phyloP scores from a whole-genome alignment of 2,329 filamentous ascomycete genomes.

The Shiraia bambusicola region DNA sequence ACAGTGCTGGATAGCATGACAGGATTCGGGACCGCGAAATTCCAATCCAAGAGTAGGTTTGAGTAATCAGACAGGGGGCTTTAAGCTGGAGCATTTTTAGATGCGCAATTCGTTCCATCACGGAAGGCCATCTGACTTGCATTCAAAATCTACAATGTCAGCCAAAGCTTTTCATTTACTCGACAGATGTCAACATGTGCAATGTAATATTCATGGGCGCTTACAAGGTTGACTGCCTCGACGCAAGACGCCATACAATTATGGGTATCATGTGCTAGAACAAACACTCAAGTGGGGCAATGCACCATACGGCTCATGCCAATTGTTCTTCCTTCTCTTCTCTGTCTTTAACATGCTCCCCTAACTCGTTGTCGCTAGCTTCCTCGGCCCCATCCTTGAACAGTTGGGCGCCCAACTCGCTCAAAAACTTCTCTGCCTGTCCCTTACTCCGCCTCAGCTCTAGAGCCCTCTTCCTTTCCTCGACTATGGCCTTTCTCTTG shows the following conservation, averaged over 20 bases:
- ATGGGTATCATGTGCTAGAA: slow-evolving; percentile 1
- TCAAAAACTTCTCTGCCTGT: slow-evolving; percentile 72
- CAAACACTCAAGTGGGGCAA: background rate
- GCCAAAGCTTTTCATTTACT: too few species aligned
- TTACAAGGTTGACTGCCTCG: too few species aligned
- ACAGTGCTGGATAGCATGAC: background rate
- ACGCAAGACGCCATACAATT: too few species aligned
- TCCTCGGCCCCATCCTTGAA: slow-evolving; percentile 4
- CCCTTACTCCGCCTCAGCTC: slow-evolving; percentile 62
- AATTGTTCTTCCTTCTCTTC: background rate
- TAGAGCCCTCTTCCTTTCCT: slow-evolving; percentile 61
- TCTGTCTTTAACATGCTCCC: background rate
- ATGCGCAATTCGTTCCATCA: too few species aligned
- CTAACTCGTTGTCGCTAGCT: background rate
- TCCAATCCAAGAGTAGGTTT: too few species aligned
- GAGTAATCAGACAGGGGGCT: too few species aligned
- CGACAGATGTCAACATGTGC: too few species aligned
- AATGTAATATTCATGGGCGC: too few species aligned
- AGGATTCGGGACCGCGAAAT: too few species aligned
- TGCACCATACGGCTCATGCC: background rate
- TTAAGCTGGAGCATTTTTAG: too few species aligned
- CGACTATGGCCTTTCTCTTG: slow-evolving; percentile 65
- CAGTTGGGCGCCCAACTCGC: slow-evolving; percentile 48
- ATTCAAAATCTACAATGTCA: too few species aligned
- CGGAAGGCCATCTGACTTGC: too few species aligned